Conservation (phyloP, 495 filamentous ascomycete species). For the Aspergillus saccharolyticus region DNA sequence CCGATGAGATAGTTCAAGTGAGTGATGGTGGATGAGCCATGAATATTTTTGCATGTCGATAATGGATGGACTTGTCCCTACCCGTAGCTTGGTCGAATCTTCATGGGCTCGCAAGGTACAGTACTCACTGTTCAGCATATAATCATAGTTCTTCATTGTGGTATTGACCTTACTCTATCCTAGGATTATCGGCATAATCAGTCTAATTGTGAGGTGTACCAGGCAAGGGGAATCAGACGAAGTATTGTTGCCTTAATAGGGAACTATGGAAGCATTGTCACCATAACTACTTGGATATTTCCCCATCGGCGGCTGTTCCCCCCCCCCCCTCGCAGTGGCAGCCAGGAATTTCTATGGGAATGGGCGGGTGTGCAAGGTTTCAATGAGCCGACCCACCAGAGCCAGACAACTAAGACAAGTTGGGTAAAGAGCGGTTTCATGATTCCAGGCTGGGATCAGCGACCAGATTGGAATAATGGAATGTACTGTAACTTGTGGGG, state of each 20-base stretch:
- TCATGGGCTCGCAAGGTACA: not conserved
- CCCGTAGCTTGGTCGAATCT: not conserved
- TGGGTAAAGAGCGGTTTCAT: conserved; percentile 17
- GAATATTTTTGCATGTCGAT: not conserved
- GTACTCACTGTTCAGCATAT: too few species aligned
- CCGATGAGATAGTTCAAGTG: too few species aligned
- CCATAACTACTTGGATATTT: not conserved
- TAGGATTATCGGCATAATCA: not conserved
- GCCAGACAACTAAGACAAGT: conserved; percentile 3
- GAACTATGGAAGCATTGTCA: not conserved
- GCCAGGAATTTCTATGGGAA: not conserved
- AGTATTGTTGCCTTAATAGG: not conserved
- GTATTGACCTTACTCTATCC: not conserved
- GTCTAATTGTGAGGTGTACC: not conserved
- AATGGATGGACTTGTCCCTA: not conserved
- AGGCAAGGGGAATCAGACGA: not conserved
- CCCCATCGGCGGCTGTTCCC: too few species aligned
- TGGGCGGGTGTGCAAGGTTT: conserved; percentile 1
- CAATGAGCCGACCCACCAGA: conserved; percentile 8
- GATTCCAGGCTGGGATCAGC: conserved; percentile 13
- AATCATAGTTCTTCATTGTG: too few species aligned
- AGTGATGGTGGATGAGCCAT: too few species aligned
- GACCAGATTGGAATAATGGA: conserved; percentile 11
- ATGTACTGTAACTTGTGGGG: conserved; percentile 4
- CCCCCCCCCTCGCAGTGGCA: not conserved